phyloP scores from a whole-genome alignment of 1,284 basidiomycete species.

The Microbotryum silenes-acaulis region DNA sequence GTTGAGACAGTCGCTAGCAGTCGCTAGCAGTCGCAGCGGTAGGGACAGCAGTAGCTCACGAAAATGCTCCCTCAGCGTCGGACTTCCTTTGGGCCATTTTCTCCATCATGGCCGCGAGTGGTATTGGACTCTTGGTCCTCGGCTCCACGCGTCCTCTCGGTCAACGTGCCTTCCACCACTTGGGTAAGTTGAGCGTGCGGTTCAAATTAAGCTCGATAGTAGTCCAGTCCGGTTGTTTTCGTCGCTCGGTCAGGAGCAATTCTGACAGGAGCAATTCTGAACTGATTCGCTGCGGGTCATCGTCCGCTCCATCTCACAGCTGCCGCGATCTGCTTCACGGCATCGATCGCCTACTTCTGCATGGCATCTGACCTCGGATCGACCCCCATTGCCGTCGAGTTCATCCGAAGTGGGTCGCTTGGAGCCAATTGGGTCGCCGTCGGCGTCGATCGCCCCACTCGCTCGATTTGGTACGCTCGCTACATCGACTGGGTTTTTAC shows the following conservation, averaged over 20 bases:
- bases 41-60: background rate
- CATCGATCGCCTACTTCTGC: constrained; percentile 46
- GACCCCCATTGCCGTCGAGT: constrained; percentile 50
- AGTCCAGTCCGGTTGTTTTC: constrained; percentile 10
- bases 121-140: constrained; percentile 40
- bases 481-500: constrained; percentile 55
- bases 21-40: background rate
- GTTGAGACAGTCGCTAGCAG: background rate
- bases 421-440: constrained; percentile 30
- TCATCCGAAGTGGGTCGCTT: constrained; percentile 38
- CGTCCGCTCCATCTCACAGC: background rate
- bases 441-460: constrained; percentile 38
- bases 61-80: constrained; percentile 30
- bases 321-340: constrained; percentile 34
- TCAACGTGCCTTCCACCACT: constrained; percentile 48
- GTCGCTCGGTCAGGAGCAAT: no score
- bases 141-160: constrained; percentile 44
- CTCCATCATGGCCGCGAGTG: constrained; percentile 37
- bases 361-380: constrained; percentile 57
- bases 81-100: constrained; percentile 48
- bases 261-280: no score
- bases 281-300: background rate
- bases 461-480: constrained; percentile 53
- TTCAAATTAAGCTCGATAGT: constrained; percentile 20
- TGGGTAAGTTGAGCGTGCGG: constrained; percentile 31